Conservation (phyloP, 2,329 filamentous ascomycete species). For the Emergomyces pasteurianus region DNA sequence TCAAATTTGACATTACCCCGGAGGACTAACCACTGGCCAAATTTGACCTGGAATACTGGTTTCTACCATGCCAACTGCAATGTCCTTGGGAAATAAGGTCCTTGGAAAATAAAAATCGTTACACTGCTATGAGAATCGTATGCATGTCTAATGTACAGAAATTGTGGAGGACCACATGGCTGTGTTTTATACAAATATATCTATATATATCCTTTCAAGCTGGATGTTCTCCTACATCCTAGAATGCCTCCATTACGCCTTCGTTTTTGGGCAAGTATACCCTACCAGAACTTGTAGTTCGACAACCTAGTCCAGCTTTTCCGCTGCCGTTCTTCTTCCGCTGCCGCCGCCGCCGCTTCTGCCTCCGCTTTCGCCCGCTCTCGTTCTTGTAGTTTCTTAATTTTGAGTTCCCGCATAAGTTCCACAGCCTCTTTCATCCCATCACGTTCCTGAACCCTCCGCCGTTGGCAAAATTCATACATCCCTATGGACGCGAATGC, state of each 20-base stretch:
- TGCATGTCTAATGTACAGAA: background rate
- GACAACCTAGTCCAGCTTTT: conserved; percentile 33
- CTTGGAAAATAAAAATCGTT: background rate
- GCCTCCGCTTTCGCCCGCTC: conserved; percentile 30
- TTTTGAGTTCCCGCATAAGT: conserved; percentile 62
- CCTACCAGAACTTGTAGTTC: conserved; percentile 38
- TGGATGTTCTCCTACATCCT: background rate
- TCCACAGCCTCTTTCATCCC: conserved; percentile 81
- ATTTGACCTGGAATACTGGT: background rate
- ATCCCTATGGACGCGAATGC: conserved; percentile 55
- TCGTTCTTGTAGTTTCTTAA: conserved; percentile 45
- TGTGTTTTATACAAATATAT: background rate
- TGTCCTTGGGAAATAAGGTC: background rate
- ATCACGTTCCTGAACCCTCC: conserved; percentile 59
- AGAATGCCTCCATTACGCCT: background rate
- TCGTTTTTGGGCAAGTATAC: background rate
- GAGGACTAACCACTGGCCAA: background rate
- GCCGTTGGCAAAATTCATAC: conserved; percentile 75
- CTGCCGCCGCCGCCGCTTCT: conserved; percentile 22
- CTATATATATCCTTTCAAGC: background rate
- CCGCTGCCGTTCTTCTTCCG: conserved; percentile 28
- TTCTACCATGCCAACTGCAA: background rate
- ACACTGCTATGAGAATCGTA: background rate
- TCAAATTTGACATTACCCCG: conserved; percentile 26
- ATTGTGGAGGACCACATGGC: background rate